These are phyloP conservation scores for Colletotrichum sublineola DNA, from an alignment of 2,329 filamentous ascomycete genomes.

Conservation along the genomic window DNA sequence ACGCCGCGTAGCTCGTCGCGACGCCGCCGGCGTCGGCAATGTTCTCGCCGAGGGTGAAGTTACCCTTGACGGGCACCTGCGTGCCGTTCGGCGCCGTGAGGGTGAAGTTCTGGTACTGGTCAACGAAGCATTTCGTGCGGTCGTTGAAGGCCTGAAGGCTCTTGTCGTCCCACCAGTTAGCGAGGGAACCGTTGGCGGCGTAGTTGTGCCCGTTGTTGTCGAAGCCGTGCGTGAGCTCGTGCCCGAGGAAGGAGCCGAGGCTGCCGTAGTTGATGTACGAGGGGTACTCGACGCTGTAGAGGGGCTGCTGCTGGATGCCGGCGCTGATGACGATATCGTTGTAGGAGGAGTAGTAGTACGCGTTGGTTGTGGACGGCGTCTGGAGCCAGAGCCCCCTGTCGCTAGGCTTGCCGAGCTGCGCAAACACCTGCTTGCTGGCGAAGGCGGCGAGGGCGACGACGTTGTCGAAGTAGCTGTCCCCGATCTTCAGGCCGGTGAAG, in stretches of 20 bases:
- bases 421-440: constrained; percentile 64
- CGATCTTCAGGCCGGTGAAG: constrained; percentile 68
- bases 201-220: constrained; percentile 75
- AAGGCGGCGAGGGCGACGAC: constrained; percentile 63
- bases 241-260: constrained; percentile 75
- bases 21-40: constrained; percentile 79
- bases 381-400: constrained; percentile 71
- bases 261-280: constrained; percentile 76
- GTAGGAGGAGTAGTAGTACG: constrained; percentile 73
- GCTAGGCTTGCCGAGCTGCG: constrained; percentile 69
- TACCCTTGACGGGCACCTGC: constrained; percentile 71
- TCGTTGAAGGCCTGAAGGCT: constrained; percentile 70
- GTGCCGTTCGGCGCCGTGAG: constrained; percentile 68
- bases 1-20: constrained; percentile 73
- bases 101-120: constrained; percentile 74
- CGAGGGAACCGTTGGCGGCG: constrained; percentile 73
- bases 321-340: constrained; percentile 78
- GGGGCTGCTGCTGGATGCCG: constrained; percentile 74
- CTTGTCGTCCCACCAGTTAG: constrained; percentile 74
- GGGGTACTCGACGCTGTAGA: constrained; percentile 73
- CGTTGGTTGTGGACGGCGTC: constrained; percentile 71
- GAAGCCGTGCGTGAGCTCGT: constrained; percentile 79
- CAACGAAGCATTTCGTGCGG: constrained; percentile 73
- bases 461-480: constrained; percentile 69
- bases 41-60: constrained; percentile 76